Evolutionary conservation across 1,284 basidiomycete genomes (phyloP), one percentile per base, ranked within the genome.

Genomic region (Phellinidium pouzarii): DNA sequence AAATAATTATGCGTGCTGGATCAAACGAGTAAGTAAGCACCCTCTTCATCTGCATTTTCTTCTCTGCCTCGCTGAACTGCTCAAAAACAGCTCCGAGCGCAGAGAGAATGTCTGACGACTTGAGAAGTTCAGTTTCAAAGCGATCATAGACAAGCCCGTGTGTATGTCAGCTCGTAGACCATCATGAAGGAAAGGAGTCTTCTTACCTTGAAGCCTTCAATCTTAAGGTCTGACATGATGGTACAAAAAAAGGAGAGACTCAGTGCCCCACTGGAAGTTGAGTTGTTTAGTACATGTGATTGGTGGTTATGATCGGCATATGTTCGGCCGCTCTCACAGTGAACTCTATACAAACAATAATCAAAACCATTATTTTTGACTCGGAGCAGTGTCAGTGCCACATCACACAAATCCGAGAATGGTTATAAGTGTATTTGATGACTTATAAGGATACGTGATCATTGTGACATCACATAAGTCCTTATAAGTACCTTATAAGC

Each of bases 1-100:
- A 34, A 14, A 11, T 11, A 7, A 14, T 8, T 14, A 8, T 11
- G 14, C 14, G 31, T 8, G 31, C 11, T 34, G 7, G 31, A 34
- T 8, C 31, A 34, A 8, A 34, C n/a, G n/a, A n/a, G n/a, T n/a
- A 3, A 29, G 29, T n/a, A 59, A 62, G 44, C 27, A 88, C 92
- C 84, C 94, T 94, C 71, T 94, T 93, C 57, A 94, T 83, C 68
- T 89, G 83, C 38, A 75, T 71, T 64, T 84, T 77, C 73, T 82
- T 91, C 71, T 95, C 87, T 54, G 76, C 71, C 49, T 90, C 87
- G 50, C 73, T 77, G 72, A 80, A 82, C 53, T 69, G 68, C 40
- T 74, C 72, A 64, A 94, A 86, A 14, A 79, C 77, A n/a, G 71
- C 58, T 41, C 75, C 73, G 62, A 96, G 79, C 44, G 68, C 72